phyloP scores from a whole-genome alignment of 1,284 basidiomycete species.

The Tetrapyrgos nigripes region DNA sequence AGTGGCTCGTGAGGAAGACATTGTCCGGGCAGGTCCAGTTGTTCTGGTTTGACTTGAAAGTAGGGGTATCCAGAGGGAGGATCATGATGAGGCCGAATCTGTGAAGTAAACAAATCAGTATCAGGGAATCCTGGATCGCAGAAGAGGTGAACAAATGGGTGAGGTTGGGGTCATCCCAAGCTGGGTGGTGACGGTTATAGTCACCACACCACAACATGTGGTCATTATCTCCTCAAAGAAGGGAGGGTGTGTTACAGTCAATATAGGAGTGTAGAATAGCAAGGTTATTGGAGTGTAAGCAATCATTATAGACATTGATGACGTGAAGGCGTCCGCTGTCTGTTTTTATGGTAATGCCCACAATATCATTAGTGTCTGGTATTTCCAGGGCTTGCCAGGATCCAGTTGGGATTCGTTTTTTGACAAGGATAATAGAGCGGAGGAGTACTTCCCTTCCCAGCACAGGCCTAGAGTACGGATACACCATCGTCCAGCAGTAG shows the following conservation, averaged over 20 bases:
- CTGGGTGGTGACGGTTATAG: conserved; percentile 56
- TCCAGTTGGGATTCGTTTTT: conserved; percentile 26
- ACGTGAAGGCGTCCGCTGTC: conserved; percentile 18
- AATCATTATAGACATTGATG: conserved; percentile 36
- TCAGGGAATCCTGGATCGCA: background rate
- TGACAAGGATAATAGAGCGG: conserved; percentile 32
- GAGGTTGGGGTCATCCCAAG: conserved; percentile 50
- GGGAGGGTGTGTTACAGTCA: background rate
- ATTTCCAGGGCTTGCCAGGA: conserved; percentile 26
- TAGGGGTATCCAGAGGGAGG: conserved; percentile 35
- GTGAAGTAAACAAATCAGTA: conserved; percentile 25
- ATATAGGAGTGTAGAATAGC: conserved; percentile 6
- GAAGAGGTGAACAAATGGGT: conserved; percentile 38
- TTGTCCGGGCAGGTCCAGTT: conserved; percentile 42
- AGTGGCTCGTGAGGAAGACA: conserved; percentile 30
- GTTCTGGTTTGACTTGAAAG: conserved; percentile 28
- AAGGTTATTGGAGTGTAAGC: conserved; percentile 14
- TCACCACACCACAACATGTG: conserved; percentile 45
- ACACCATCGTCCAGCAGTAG: conserved; percentile 16
- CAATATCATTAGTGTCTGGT: conserved; percentile 26
- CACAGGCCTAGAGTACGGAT: conserved; percentile 18
- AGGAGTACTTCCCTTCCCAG: background rate
- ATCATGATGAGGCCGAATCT: conserved; percentile 28
- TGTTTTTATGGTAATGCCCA: conserved; percentile 24
- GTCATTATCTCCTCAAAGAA: background rate